These are phyloP conservation scores for Cordyceps javanica DNA, from an alignment of 2,329 filamentous ascomycete genomes.

Conservation along the genomic window DNA sequence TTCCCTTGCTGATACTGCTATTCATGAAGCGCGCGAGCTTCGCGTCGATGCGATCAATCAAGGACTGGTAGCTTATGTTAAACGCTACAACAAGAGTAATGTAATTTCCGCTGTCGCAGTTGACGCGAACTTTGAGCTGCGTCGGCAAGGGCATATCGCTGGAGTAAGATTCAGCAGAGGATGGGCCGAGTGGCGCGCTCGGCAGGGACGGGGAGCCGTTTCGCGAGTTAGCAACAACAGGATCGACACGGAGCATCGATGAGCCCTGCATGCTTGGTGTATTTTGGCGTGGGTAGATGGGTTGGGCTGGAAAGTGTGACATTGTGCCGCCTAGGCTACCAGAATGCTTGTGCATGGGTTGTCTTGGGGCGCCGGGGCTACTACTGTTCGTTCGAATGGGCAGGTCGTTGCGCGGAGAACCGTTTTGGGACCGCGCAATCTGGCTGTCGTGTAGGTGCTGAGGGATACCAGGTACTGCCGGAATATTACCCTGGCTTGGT, in stretches of 20 bases:
- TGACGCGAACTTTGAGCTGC: conserved; percentile 93
- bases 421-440: conserved; percentile 74
- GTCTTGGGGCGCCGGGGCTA: conserved; percentile 62
- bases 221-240: conserved; percentile 32
- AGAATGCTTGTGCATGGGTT: conserved; percentile 46
- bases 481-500: conserved; percentile 50
- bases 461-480: conserved; percentile 71
- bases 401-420: conserved; percentile 65
- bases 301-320: conserved; percentile 51
- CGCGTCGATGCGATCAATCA: conserved; percentile 92
- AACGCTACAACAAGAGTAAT: conserved; percentile 94
- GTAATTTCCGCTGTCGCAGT: conserved; percentile 78
- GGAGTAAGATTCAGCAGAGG: conserved; percentile 25
- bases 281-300: conserved; percentile 44
- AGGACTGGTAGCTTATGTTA: conserved; percentile 88
- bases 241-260: conserved; percentile 32
- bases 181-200: conserved; percentile 24
- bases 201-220: conserved; percentile 43
- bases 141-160: conserved; percentile 53
- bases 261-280: conserved; percentile 32
- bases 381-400: conserved; percentile 64
- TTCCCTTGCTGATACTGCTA: conserved; percentile 74
- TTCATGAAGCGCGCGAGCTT: conserved; percentile 84
- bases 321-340: conserved; percentile 46
- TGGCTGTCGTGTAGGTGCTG: conserved; percentile 58